Base-by-base conservation (phyloP, 208 protist genomes). In the Trypanosoma rangeli region DNA sequence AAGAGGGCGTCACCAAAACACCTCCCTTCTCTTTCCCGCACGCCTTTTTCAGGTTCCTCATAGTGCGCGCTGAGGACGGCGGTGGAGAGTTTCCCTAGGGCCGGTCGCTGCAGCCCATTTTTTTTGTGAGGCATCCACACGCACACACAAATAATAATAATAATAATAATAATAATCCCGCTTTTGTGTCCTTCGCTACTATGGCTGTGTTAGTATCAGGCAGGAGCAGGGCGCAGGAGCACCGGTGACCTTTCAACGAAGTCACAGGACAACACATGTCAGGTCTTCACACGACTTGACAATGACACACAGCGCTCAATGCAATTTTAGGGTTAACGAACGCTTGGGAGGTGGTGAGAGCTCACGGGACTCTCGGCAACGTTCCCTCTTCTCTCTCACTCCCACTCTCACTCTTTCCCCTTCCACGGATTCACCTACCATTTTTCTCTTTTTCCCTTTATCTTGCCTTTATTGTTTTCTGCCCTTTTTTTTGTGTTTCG, bases 1-100 rank as follows among this genome's bases (percentile, higher is more conserved):
- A 74, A 69, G 20, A 67, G 22, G 29, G 61, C 61, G 7, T 69
- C 67, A 8, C 66, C 65, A 64, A 64, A 63, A 33, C 35, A 68
- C 35, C 44, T 35, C 22, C 68, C 65, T 35, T 49, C 42, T 53
- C 35, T 37, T 35, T 56, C 52, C 12, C 35, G 26, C 18, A 15
- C 8, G 12, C 0, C 20, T 58, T n/a, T 18, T 20, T 35, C n/a
- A 33, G 7, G 7, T 10, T 12, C 20, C n/a, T 54, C 60, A 54
- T 22, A 65, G 20, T 24, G n/a, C n/a, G 24, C 60, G 24, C 28
- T 31, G 8, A 55, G 5, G 5, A 16, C 15, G 13, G 50, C 24
- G 15, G 35, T 1, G 35, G 37, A 62, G 22, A 49, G 37, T 49
- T 62, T 1, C 15, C 0, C 22, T 22, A 62, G 7, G n/a, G 4